Conservation (phyloP, 768 basidiomycete species). For the Russula dissimulans region DNA sequence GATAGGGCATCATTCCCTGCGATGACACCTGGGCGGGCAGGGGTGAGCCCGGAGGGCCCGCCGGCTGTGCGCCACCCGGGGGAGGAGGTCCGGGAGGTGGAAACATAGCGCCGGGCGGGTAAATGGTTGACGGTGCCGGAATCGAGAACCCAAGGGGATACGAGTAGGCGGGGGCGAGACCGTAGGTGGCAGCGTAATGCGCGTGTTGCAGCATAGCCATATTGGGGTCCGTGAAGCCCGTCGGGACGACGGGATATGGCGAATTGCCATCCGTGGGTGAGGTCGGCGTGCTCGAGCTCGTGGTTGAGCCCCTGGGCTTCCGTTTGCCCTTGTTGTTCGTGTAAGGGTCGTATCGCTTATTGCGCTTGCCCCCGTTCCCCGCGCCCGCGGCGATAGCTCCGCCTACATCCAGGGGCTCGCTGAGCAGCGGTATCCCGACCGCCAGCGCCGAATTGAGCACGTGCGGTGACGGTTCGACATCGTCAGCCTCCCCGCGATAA, state of each 20-base stretch:
- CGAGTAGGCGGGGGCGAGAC: slow-evolving; percentile 11
- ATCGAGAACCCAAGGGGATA: slow-evolving; percentile 17
- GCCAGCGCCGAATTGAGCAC: slow-evolving; percentile 22
- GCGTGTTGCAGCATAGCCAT: slow-evolving; percentile 20
- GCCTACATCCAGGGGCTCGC: slow-evolving; percentile 17
- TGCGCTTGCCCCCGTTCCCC: slow-evolving; percentile 22
- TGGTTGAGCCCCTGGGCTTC: slow-evolving; percentile 6
- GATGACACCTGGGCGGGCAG: slow-evolving; percentile 2
- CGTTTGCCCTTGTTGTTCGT: slow-evolving; percentile 13
- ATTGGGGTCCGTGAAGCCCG: slow-evolving; percentile 11
- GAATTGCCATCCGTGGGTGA: slow-evolving; percentile 12
- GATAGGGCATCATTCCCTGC: slow-evolving; percentile 8
- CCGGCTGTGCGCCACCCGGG: not conserved
- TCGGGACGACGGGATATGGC: slow-evolving; percentile 5
- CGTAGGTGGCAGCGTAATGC: slow-evolving; percentile 15
- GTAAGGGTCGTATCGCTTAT: slow-evolving; percentile 30
- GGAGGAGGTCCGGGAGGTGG: slow-evolving; percentile 11
- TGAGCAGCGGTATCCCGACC: slow-evolving; percentile 17
- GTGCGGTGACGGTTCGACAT: slow-evolving; percentile 31
- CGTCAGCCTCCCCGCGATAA: slow-evolving; percentile 80
- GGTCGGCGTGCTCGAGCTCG: slow-evolving; percentile 7
- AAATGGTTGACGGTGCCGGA: slow-evolving; percentile 1
- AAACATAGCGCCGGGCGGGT: slow-evolving; percentile 1
- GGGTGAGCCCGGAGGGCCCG: slow-evolving; percentile 9
- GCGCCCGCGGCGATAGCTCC: not conserved